phyloP scores from a whole-genome alignment of 192 early-diverging fungal genomes.

The Gonapodya prolifera region DNA sequence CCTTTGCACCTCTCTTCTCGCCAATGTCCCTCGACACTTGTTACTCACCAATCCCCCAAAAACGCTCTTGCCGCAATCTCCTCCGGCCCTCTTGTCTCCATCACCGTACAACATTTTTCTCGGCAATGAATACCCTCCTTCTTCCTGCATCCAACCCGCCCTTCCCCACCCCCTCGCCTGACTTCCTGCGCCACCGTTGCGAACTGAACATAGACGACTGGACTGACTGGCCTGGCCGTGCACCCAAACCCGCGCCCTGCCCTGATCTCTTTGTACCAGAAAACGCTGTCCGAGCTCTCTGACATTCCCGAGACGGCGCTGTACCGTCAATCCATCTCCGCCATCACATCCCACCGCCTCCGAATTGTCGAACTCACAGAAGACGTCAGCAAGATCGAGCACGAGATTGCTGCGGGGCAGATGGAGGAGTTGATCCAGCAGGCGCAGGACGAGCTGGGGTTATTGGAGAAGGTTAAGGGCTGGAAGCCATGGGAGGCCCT shows the following conservation, averaged over 20 bases:
- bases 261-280: slow-evolving; percentile 69
- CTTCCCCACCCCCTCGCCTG: too few relatives aligned
- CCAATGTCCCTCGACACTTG: too few relatives aligned
- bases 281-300: slow-evolving; percentile 55
- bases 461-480: slow-evolving; percentile 72
- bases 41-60: too few relatives aligned
- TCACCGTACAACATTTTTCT: too few relatives aligned
- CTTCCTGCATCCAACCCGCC: too few relatives aligned
- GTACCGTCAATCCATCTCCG: slow-evolving; percentile 70
- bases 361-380: slow-evolving; percentile 60
- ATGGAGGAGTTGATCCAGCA: slow-evolving; percentile 85
- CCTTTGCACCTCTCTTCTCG: too few relatives aligned
- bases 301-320: slow-evolving; percentile 60
- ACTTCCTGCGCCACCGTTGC: too few relatives aligned
- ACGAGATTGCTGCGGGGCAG: slow-evolving; percentile 61
- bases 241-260: slow-evolving; percentile 76
- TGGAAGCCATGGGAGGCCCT: slow-evolving; percentile 82
- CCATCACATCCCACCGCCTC: slow-evolving; percentile 64
- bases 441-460: slow-evolving; percentile 76
- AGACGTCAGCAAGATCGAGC: slow-evolving; percentile 64
- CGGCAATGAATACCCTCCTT: too few relatives aligned
- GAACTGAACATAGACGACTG: slow-evolving; percentile 69
- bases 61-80: too few relatives aligned
- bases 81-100: too few relatives aligned
- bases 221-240: slow-evolving; percentile 73